Conservation (phyloP, 75 land plant genomes). For the Ceratopteris richardii region DNA sequence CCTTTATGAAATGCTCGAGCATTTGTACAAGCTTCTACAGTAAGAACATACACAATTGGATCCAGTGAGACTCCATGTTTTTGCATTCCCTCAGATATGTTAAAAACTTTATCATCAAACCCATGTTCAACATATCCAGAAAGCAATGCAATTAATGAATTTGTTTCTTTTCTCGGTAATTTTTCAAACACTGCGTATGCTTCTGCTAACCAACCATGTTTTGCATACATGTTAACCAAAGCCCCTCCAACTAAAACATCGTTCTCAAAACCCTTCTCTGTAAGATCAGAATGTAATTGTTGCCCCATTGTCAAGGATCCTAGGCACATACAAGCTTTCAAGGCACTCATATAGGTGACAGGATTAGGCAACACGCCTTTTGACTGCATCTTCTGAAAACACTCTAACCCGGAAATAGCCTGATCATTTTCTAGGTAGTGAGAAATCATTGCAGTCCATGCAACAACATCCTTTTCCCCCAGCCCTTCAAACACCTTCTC, state of each 20-base stretch:
- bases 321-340: constrained; percentile 22
- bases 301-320: constrained; percentile 15
- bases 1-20: constrained; percentile 34
- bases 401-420: background rate
- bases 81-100: constrained; percentile 36
- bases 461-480: background rate
- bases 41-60: constrained; percentile 40
- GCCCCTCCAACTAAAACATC: constrained; percentile 37
- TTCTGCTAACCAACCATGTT: constrained; percentile 24
- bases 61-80: constrained; percentile 33
- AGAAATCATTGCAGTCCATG: background rate
- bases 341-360: constrained; percentile 39
- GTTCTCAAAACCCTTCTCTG: constrained; percentile 16
- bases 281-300: constrained; percentile 29
- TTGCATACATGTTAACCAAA: constrained; percentile 36
- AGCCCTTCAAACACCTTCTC: background rate
- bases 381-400: background rate
- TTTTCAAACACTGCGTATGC: constrained; percentile 33
- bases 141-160: constrained; percentile 55
- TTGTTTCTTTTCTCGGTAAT: constrained; percentile 28
- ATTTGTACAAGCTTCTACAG: constrained; percentile 46
- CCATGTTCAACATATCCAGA: constrained; percentile 45
- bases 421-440: background rate
- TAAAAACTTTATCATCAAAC: constrained; percentile 38
- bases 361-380: constrained; percentile 21